Conservation (phyloP, 768 basidiomycete species). For the Boletus reticuloceps region DNA sequence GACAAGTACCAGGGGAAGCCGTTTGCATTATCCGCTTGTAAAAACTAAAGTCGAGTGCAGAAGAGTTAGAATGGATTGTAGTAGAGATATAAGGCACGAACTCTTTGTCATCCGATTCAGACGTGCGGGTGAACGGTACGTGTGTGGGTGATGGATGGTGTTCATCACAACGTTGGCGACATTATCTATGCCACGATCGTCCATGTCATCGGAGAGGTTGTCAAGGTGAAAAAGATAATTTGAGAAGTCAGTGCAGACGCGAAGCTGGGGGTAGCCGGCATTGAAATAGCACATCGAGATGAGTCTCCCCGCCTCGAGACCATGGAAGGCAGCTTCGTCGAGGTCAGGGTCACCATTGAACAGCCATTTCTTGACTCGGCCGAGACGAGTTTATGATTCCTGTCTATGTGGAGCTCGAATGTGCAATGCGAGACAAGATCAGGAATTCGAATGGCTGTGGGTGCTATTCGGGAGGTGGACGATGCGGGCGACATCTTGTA, state of each 20-base stretch:
- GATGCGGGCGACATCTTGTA: slow-evolving; percentile 20
- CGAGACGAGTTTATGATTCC: slow-evolving; percentile 58
- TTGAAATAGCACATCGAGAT: slow-evolving; percentile 47
- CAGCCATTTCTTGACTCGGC: slow-evolving; percentile 66
- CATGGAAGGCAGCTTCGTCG: slow-evolving; percentile 55
- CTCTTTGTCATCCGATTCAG: slow-evolving; percentile 73
- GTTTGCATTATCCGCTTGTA: slow-evolving; percentile 66
- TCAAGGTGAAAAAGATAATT: slow-evolving; percentile 79
- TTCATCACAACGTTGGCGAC: slow-evolving; percentile 69
- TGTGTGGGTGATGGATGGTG: slow-evolving; percentile 64
- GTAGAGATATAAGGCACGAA: slow-evolving; percentile 37
- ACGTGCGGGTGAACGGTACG: slow-evolving; percentile 51
- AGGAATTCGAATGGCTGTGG: slow-evolving; percentile 58
- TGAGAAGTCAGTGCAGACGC: slow-evolving; percentile 74
- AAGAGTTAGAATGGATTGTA: neutral
- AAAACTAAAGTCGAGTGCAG: slow-evolving; percentile 43
- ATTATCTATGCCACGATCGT: slow-evolving; percentile 52
- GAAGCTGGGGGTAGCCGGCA: slow-evolving; percentile 57
- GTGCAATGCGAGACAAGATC: slow-evolving; percentile 76
- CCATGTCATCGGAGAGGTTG: slow-evolving; percentile 79
- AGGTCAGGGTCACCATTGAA: slow-evolving; percentile 59
- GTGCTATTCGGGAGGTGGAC: slow-evolving; percentile 9
- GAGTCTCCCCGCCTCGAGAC: slow-evolving; percentile 69
- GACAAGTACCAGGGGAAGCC: slow-evolving; percentile 59
- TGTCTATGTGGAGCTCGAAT: slow-evolving; percentile 54